Percentiles rank a stretch among this genome's conserved stretches.
phyloP scores from a whole-genome alignment of 1,139 yeast genomes.

The Hansenula lynferdii region DNA sequence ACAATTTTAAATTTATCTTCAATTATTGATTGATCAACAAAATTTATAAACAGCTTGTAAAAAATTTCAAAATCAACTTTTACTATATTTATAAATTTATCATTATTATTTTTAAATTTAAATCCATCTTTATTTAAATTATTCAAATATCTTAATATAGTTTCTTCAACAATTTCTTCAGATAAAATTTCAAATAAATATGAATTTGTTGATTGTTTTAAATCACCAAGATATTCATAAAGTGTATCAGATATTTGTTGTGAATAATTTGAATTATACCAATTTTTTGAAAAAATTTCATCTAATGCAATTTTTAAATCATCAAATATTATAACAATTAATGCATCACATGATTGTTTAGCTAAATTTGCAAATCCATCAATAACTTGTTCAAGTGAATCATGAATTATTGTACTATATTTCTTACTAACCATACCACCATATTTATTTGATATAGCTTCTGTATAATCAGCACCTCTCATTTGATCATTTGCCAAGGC shows the following conservation, averaged over 20 bases:
- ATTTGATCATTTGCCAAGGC: slow-evolving; percentile 89
- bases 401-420: slow-evolving; percentile 52
- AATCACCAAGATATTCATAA: slow-evolving; percentile 69
- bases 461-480: slow-evolving; percentile 76
- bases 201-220: slow-evolving; percentile 41
- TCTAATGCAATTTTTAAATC: slow-evolving; percentile 52
- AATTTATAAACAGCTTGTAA: slow-evolving; percentile 54
- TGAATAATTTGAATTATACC: slow-evolving; percentile 48
- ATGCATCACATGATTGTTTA: slow-evolving; percentile 58
- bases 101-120: slow-evolving; percentile 29
- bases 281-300: slow-evolving; percentile 43
- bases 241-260: slow-evolving; percentile 65
- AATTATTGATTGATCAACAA: slow-evolving; percentile 41
- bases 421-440: slow-evolving; percentile 61
- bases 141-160: slow-evolving; percentile 41
- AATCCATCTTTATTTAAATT: slow-evolving; percentile 37
- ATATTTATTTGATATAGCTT: slow-evolving; percentile 64
- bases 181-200: slow-evolving; percentile 47
- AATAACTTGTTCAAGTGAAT: slow-evolving; percentile 56
- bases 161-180: slow-evolving; percentile 47
- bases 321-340: slow-evolving; percentile 65
- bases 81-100: slow-evolving; percentile 50
- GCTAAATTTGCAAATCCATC: slow-evolving; percentile 78
- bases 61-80: slow-evolving; percentile 66
- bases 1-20: slow-evolving; percentile 54